phyloP scores from a whole-genome alignment of 352 stramenopile species.

The Phytophthora lateralis region DNA sequence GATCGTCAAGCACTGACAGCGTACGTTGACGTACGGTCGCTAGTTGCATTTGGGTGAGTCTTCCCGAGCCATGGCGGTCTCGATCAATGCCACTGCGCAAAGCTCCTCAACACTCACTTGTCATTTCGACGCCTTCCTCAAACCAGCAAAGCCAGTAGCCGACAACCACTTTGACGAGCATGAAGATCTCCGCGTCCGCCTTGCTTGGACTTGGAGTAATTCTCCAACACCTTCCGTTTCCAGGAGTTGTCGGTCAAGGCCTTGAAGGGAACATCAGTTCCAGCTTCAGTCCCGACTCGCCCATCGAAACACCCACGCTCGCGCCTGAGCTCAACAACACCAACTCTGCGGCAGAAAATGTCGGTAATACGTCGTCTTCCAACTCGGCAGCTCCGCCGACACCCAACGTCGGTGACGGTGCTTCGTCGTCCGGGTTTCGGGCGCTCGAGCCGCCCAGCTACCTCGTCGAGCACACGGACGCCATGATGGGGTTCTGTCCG shows the following conservation, averaged over 20 bases:
- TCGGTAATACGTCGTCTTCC: conserved; percentile 4
- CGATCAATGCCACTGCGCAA: background rate
- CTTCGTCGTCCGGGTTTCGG: conserved; percentile 24
- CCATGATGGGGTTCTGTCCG: conserved; percentile 53
- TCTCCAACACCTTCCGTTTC: conserved; percentile 26
- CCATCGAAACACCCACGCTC: conserved; percentile 21
- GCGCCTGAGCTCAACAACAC: conserved; percentile 9
- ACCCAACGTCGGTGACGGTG: conserved; percentile 13
- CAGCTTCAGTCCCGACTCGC: conserved; percentile 18
- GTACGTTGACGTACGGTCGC: conserved; percentile 9
- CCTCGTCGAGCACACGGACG: conserved; percentile 58
- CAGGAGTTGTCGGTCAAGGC: conserved; percentile 19
- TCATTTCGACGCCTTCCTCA: conserved; percentile 29
- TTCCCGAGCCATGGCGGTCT: background rate
- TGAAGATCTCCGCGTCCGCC: conserved; percentile 33
- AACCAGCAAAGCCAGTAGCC: conserved; percentile 18
- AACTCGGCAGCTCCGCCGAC: conserved; percentile 1
- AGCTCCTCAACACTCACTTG: conserved; percentile 33
- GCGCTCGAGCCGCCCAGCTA: conserved; percentile 37
- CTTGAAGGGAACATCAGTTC: conserved; percentile 15
- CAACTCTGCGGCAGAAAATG: conserved; percentile 7
- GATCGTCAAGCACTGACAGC: conserved; percentile 22
- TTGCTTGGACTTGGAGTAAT: conserved; percentile 26
- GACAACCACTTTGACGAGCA: conserved; percentile 18
- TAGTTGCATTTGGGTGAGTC: background rate